Conservation (phyloP, 2,329 filamentous ascomycete genomes). For the Ophiostoma sp. region DNA sequence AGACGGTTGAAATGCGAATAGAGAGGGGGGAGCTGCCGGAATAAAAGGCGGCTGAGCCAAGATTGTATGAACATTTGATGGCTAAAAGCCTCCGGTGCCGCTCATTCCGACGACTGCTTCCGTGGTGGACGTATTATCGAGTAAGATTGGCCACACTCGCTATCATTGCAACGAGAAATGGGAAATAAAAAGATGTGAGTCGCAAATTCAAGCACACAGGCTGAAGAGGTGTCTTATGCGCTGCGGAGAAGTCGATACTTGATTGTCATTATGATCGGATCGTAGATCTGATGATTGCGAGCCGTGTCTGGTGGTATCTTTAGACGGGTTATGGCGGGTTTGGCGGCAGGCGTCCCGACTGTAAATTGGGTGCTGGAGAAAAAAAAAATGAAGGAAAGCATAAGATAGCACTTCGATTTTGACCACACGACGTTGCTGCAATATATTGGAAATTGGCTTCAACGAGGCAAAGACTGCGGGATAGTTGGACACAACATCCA, state of each 20-base stretch:
- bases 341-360: neutral
- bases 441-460: neutral
- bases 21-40: neutral
- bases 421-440: too few species aligned
- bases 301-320: neutral
- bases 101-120: too few species aligned
- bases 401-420: too few species aligned
- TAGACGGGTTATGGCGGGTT: neutral
- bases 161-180: too few species aligned
- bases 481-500: neutral
- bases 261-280: neutral
- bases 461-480: neutral
- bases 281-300: neutral
- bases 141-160: too few species aligned
- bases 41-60: neutral
- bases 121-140: too few species aligned
- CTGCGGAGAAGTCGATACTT: neutral
- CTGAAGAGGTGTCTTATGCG: too few species aligned
- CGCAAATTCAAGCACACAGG: too few species aligned
- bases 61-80: neutral
- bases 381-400: too few species aligned
- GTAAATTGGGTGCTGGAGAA: too few species aligned
- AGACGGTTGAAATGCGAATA: neutral
- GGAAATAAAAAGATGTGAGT: too few species aligned
- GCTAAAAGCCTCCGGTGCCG: too few species aligned